These are phyloP conservation scores for Umbelopsis sp. DNA, from an alignment of 192 early-diverging fungal genomes.

Conservation along the genomic window DNA sequence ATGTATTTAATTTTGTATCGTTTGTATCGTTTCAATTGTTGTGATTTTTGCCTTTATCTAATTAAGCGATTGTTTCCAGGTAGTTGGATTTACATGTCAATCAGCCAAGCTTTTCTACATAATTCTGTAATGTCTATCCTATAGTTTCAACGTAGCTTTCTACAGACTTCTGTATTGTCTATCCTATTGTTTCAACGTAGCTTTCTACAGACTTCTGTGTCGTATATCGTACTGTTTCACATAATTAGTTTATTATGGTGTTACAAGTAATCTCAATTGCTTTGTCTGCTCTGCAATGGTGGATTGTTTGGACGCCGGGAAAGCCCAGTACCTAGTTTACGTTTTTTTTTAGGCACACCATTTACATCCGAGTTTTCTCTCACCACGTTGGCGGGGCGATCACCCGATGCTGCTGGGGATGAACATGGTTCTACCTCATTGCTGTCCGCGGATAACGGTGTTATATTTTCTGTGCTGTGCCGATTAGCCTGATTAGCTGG, in stretches of 20 bases:
- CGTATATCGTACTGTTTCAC: neutral
- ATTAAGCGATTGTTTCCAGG: too few relatives aligned
- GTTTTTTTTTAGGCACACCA: neutral
- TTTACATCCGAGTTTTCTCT: neutral
- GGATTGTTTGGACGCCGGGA: neutral
- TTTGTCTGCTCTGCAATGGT: neutral
- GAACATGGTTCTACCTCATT: too few relatives aligned
- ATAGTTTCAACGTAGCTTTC: neutral
- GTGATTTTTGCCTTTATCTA: too few relatives aligned
- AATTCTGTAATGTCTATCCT: neutral
- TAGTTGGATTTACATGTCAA: too few relatives aligned
- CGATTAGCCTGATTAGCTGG: neutral
- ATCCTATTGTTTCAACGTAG: neutral
- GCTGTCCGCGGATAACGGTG: neutral
- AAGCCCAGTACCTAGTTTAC: slow-evolving; percentile 2
- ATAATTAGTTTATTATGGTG: neutral
- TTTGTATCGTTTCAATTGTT: too few relatives aligned
- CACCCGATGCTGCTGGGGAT: too few relatives aligned
- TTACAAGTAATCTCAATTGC: neutral
- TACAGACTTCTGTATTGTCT: neutral
- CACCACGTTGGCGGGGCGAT: too few relatives aligned
- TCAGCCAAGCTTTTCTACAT: neutral
- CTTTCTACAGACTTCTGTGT: neutral
- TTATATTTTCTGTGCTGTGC: neutral
- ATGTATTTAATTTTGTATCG: too few relatives aligned